Conservation (phyloP, 106 monocot genomes). For the Dactylorhiza incarnata region DNA sequence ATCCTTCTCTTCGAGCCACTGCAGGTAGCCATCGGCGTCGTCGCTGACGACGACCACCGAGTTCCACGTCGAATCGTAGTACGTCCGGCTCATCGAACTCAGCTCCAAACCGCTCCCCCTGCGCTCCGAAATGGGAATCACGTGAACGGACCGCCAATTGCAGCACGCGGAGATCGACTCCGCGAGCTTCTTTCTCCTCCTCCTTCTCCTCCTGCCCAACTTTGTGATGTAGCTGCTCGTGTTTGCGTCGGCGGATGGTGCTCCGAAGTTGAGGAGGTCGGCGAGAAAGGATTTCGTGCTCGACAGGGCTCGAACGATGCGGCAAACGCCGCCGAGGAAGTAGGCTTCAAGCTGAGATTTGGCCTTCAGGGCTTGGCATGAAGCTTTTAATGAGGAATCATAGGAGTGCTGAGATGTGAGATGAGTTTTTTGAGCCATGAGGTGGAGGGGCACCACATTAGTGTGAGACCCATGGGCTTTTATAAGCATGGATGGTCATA, state of each 20-base stretch:
- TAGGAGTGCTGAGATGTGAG: constrained; percentile 14
- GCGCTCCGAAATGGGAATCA: constrained; percentile 32
- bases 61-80: constrained; percentile 54
- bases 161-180: constrained; percentile 15
- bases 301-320: constrained; percentile 26
- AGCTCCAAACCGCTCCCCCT: constrained; percentile 3
- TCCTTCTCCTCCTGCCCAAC: constrained; percentile 23
- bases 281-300: constrained; percentile 27
- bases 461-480: neutral
- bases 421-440: constrained; percentile 34
- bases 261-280: constrained; percentile 16
- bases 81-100: neutral
- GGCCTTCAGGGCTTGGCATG: neutral
- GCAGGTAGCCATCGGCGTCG: constrained; percentile 33
- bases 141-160: constrained; percentile 36
- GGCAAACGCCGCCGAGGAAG: constrained; percentile 26
- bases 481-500: neutral
- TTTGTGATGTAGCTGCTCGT: constrained; percentile 10
- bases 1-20: constrained; percentile 57
- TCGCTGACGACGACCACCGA: constrained; percentile 25
- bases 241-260: neutral
- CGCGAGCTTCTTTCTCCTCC: constrained; percentile 10
- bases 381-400: constrained; percentile 10
- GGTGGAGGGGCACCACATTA: neutral
- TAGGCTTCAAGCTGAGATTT: constrained; percentile 16